Base-by-base conservation (phyloP, 768 basidiomycete species). In the Imleria badia region DNA sequence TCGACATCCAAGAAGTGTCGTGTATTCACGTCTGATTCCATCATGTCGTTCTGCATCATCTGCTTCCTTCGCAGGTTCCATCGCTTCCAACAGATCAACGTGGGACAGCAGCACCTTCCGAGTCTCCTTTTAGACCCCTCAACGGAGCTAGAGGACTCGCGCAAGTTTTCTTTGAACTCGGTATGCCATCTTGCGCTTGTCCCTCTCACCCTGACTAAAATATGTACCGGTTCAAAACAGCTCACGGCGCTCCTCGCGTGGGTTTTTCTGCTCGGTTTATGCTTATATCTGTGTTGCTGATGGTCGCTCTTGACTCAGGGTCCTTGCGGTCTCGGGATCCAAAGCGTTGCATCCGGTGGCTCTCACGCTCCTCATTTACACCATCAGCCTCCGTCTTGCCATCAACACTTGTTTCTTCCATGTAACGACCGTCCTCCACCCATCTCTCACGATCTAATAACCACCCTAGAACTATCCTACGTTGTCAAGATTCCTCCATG, bases 291-390 rank as follows among this genome's bases (percentile, higher is more conserved):
- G 7, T n/a, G 17, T 8, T 22, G 13, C 44, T 15, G 9, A 51
- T 7, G 1, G 10, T 12, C 6, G 9, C 20, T 30, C 11, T 1
- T 23, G 14, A 7, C 33, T 20, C 40, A 66, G 64, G 13, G 31
- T 60, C 42, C 53, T 58, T n/a, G 23, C 56, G 0, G 19, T 59
- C 14, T 60, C 64, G 1, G 56, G 53, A 15, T 55, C 58, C 12
- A 51, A 35, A 11, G n/a, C 14, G 5, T 45, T 65, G 20, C 42
- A 17, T 8, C 53, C 46, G 1, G 45, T 48, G 7, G 50, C 56
- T 0, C 49, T 68, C 10, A 49, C 57, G 0, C 57, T 68, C 15
- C 55, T 70, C 11, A 46, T 66, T 4, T 70, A 66, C 35, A 68
- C 63, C 11, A 60, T 63, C 45, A 67, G 46, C 20, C 60, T 68